phyloP scores from a whole-genome alignment of 352 stramenopile species.

The Pseudoperonospora humuli region DNA sequence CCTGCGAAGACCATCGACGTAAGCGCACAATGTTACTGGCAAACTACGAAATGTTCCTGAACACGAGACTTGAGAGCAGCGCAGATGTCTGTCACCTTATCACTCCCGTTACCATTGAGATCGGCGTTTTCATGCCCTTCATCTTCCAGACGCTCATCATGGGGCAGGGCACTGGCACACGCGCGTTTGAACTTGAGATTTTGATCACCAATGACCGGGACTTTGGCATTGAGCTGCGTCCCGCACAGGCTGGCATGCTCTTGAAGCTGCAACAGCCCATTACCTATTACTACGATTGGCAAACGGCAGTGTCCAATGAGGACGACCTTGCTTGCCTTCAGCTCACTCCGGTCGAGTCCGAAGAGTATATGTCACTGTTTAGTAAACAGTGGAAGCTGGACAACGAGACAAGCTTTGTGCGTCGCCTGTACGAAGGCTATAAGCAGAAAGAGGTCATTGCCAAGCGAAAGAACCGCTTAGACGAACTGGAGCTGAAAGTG shows the following conservation, averaged over 20 bases:
- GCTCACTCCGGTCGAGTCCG: constrained; percentile 27
- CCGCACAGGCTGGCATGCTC: constrained; percentile 52
- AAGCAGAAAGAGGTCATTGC: constrained; percentile 37
- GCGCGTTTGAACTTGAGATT: constrained; percentile 47
- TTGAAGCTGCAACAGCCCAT: constrained; percentile 50
- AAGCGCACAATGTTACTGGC: constrained; percentile 44
- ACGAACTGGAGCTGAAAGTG: constrained; percentile 46
- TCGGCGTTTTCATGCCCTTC: constrained; percentile 52
- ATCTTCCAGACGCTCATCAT: constrained; percentile 61
- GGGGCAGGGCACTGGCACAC: constrained; percentile 27
- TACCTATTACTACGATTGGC: constrained; percentile 65
- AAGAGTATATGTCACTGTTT: constrained; percentile 61
- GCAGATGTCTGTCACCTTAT: constrained; percentile 42
- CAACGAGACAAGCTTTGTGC: constrained; percentile 36
- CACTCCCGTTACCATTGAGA: constrained; percentile 42
- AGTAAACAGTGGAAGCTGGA: constrained; percentile 48
- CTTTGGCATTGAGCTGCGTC: constrained; percentile 49
- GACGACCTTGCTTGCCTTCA: constrained; percentile 64
- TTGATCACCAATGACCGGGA: constrained; percentile 25
- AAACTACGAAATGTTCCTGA: constrained; percentile 67
- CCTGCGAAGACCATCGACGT: constrained; percentile 21
- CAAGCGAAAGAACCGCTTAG: constrained; percentile 32
- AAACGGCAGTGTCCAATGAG: constrained; percentile 36
- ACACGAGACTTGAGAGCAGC: constrained; percentile 28
- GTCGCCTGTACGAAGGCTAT: constrained; percentile 31